Evolutionary conservation across 192 early-diverging fungal species (phyloP), one percentile per base, ranked within the genome.

Genomic region (Obelidium mucronatum): DNA sequence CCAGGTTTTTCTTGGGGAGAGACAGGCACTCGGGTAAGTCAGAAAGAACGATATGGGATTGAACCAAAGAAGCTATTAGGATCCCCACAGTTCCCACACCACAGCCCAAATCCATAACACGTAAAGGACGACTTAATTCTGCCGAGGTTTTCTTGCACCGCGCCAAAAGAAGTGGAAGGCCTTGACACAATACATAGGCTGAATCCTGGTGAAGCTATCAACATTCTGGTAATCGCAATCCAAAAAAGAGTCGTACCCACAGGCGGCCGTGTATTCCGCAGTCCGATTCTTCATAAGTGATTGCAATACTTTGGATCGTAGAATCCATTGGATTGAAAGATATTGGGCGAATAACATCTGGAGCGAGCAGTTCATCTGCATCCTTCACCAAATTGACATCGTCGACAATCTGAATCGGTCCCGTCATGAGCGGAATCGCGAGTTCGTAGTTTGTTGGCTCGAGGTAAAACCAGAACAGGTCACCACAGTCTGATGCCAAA

Each of bases 41-140:
- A 17, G 51, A 55, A n/a, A 76, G 28, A 0, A 55, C 31, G 6
- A 76, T 54, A 1, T 67, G 2, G 0, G 64, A 15, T 4, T 33
- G 22, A n/a, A 26, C n/a, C 33, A 58, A 19, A 1, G 3, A 55
- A 3, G 40, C 55, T 15, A 40, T 19, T 4, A 67, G 54, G 0
- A 76, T 26, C 36, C 75, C 75, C 3, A 48, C 75, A 22, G 53
- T 67, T 24, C 75, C 75, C 31, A 68, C 65, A 34, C 75, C 75
- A 40, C 75, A 76, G 5, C 64, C 75, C 48, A 76, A 51, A 56
- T 76, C 75, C 65, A 76, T 33, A 28, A 75, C 33, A 15, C 35
- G 15, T 62, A 51, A 1, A n/a, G n/a, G n/a, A n/a, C n/a, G n/a
- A n/a, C n/a, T n/a, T n/a, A n/a, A n/a, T n/a, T n/a, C n/a, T n/a